Conservation (phyloP, 352 stramenopile species). For the Pythium insidiosum region DNA sequence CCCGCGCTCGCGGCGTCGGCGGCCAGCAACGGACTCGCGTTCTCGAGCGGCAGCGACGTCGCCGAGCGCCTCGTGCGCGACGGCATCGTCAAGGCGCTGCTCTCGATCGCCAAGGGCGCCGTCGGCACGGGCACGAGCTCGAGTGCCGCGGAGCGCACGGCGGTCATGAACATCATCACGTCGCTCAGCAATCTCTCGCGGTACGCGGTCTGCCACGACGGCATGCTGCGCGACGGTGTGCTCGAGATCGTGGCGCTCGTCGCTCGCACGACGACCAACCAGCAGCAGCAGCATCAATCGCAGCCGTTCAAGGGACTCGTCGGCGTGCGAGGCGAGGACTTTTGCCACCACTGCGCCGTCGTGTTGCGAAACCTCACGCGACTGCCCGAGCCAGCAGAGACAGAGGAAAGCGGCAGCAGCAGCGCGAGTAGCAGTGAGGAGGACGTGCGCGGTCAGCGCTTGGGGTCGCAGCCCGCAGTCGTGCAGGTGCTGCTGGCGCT, state of each 20-base stretch:
- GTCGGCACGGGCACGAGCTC: slow-evolving; percentile 16
- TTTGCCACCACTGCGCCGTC: slow-evolving; percentile 56
- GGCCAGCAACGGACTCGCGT: too few species aligned
- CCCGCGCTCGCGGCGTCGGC: slow-evolving; percentile 41
- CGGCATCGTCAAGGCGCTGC: slow-evolving; percentile 57
- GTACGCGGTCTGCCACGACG: slow-evolving; percentile 49
- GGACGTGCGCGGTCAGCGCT: slow-evolving; percentile 47
- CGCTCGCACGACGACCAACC: slow-evolving; percentile 16
- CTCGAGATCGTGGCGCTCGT: slow-evolving; percentile 47
- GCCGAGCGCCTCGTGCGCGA: slow-evolving; percentile 68
- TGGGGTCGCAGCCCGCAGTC: slow-evolving; percentile 37
- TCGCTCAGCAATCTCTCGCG: slow-evolving; percentile 60
- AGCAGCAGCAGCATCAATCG: too few species aligned
- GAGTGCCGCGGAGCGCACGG: not conserved
- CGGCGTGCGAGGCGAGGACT: slow-evolving; percentile 51
- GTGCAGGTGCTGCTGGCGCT: slow-evolving; percentile 54
- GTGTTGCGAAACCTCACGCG: slow-evolving; percentile 61
- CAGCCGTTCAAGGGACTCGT: slow-evolving; percentile 52
- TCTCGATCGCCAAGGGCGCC: slow-evolving; percentile 42
- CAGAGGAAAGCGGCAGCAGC: not conserved
- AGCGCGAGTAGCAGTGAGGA: not conserved
- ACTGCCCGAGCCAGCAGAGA: not conserved
- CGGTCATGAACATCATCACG: slow-evolving; percentile 49
- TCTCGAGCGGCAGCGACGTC: too few species aligned
- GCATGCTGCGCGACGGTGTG: slow-evolving; percentile 67